phyloP scores from a whole-genome alignment of 805 yeast species.

The Pichia occidentalis region DNA sequence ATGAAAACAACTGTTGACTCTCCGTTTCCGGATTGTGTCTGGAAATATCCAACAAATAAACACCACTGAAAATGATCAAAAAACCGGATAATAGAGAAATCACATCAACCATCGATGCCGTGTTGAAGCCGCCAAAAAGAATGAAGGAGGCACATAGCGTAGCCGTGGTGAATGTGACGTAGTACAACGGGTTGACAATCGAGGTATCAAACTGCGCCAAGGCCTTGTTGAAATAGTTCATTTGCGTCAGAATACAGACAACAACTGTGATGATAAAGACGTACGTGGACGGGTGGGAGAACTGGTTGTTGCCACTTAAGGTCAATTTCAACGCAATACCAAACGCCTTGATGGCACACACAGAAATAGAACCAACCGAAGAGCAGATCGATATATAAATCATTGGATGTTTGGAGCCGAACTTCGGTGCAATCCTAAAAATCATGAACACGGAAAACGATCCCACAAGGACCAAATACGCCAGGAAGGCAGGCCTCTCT shows the following conservation, averaged over 20 bases:
- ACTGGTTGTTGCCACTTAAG: slow-evolving; percentile 78
- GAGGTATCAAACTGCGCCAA: slow-evolving; percentile 90
- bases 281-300: slow-evolving; percentile 77
- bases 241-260: slow-evolving; percentile 79
- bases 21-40: slow-evolving; percentile 51
- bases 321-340: slow-evolving; percentile 88
- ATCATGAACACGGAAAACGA: slow-evolving; percentile 72
- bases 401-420: slow-evolving; percentile 80
- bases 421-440: slow-evolving; percentile 71
- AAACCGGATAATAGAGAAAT: slow-evolving; percentile 81
- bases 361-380: slow-evolving; percentile 83
- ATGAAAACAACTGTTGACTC: slow-evolving; percentile 34
- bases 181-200: slow-evolving; percentile 84
- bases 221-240: slow-evolving; percentile 92
- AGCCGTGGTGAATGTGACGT: slow-evolving; percentile 86
- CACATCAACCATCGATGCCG: slow-evolving; percentile 70
- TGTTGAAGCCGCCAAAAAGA: slow-evolving; percentile 80
- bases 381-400: slow-evolving; percentile 86
- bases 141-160: slow-evolving; percentile 83
- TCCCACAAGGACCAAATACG: slow-evolving; percentile 57
- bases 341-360: slow-evolving; percentile 88
- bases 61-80: slow-evolving; percentile 81
- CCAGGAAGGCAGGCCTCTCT: slow-evolving; percentile 65
- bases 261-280: slow-evolving; percentile 72
- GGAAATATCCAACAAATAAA: slow-evolving; percentile 71